These are phyloP conservation scores for Entomophthora muscae DNA, from an alignment of 371 early-diverging fungal species.

Conservation along the genomic window DNA sequence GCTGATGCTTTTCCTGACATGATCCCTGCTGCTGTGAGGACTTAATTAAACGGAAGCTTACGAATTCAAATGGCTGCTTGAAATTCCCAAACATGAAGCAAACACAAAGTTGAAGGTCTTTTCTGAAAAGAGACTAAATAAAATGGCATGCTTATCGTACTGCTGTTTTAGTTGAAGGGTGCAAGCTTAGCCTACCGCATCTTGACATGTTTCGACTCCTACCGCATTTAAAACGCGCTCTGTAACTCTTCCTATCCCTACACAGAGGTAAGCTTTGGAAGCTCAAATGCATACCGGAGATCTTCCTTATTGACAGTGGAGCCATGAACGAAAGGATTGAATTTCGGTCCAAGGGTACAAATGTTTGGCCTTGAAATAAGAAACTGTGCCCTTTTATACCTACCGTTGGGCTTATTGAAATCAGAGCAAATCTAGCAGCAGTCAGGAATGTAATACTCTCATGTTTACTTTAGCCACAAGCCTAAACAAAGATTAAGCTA, in stretches of 20 bases:
- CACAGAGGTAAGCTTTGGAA: not conserved
- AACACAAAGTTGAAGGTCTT: not conserved
- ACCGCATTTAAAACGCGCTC: constrained; percentile 4
- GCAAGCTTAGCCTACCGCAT: not conserved
- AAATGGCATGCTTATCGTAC: not conserved
- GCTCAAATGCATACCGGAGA: not conserved
- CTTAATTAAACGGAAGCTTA: not conserved
- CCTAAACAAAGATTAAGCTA: not conserved
- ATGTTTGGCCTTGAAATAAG: not conserved
- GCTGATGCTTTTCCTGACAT: constrained; percentile 2
- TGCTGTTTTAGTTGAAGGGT: not conserved
- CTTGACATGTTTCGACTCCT: constrained; percentile 7
- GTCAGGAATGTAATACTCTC: not conserved
- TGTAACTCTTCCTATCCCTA: constrained; percentile 7
- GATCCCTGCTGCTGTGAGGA: not conserved
- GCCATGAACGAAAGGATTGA: not conserved
- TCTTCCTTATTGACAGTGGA: constrained; percentile 1
- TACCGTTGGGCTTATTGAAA: constrained; percentile 7
- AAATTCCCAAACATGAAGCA: not conserved
- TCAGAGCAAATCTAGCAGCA: constrained; percentile 2
- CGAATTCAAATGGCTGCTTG: not conserved
- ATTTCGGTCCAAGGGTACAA: not conserved
- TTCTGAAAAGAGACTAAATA: not conserved
- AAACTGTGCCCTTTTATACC: not conserved
- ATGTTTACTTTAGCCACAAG: not conserved